Percentiles rank a stretch among this genome's conserved stretches.
These are phyloP conservation scores for Trypanosoma congolense DNA, from an alignment of 208 protist species.

Conservation along the genomic window DNA sequence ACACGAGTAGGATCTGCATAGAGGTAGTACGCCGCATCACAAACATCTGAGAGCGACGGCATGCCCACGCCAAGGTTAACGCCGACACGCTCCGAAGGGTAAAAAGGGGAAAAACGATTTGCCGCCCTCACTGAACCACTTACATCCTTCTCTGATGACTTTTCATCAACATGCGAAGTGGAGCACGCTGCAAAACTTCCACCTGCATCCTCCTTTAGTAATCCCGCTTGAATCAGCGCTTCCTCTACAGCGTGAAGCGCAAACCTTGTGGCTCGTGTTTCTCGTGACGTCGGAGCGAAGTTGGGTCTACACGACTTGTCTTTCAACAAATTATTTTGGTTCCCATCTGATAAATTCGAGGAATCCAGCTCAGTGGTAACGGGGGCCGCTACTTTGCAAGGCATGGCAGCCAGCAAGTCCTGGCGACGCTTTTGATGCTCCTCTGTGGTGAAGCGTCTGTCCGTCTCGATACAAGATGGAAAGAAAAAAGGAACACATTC, in stretches of 20 bases:
- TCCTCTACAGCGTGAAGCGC: slow-evolving; percentile 48
- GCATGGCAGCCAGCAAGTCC: slow-evolving; percentile 43
- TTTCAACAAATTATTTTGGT: too few relatives aligned
- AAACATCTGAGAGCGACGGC: slow-evolving; percentile 73
- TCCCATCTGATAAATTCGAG: too few relatives aligned
- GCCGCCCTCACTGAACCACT: too few relatives aligned
- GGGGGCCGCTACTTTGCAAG: slow-evolving; percentile 63
- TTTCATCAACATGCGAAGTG: not conserved
- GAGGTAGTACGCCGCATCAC: slow-evolving; percentile 54
- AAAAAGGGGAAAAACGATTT: not conserved
- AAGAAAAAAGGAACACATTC: slow-evolving; percentile 53
- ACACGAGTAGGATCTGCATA: slow-evolving; percentile 27
- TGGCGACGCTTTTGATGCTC: slow-evolving; percentile 26
- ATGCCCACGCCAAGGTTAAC: slow-evolving; percentile 91
- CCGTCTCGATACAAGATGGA: slow-evolving; percentile 43
- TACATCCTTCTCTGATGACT: not conserved
- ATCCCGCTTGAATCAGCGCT: slow-evolving; percentile 52
- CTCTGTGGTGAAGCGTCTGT: slow-evolving; percentile 22
- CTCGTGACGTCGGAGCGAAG: slow-evolving; percentile 52
- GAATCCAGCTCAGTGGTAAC: slow-evolving; percentile 18
- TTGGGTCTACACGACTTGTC: too few relatives aligned
- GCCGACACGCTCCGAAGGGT: slow-evolving; percentile 42
- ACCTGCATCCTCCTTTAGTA: slow-evolving; percentile 30
- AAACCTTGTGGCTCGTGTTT: slow-evolving; percentile 53
- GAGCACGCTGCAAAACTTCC: slow-evolving; percentile 1